These are phyloP conservation scores for Paragyromitra xinjiangensis DNA, from an alignment of 495 filamentous ascomycete species.

Conservation along the genomic window DNA sequence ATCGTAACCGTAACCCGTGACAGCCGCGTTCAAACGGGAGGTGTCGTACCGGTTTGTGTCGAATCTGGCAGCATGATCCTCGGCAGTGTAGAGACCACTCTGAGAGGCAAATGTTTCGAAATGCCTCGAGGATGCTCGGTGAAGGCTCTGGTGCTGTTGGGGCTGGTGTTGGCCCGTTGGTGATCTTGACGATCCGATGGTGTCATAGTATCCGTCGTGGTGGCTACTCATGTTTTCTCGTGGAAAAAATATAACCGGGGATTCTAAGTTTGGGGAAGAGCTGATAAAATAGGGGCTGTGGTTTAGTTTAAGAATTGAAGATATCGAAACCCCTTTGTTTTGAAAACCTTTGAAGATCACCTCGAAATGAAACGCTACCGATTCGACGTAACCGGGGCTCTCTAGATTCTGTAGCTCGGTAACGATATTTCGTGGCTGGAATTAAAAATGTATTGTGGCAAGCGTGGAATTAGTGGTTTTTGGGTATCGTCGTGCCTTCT, in stretches of 20 bases:
- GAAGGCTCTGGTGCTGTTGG: slow-evolving; percentile 68
- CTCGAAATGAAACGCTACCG: slow-evolving; percentile 35
- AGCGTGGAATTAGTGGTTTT: slow-evolving; percentile 37
- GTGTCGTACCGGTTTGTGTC: slow-evolving; percentile 68
- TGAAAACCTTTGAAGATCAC: slow-evolving; percentile 33
- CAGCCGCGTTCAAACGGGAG: slow-evolving; percentile 65
- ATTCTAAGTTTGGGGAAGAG: slow-evolving; percentile 21
- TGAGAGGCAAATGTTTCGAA: slow-evolving; percentile 72
- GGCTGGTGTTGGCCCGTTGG: slow-evolving; percentile 64
- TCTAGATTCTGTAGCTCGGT: slow-evolving; percentile 21
- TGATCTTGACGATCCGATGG: slow-evolving; percentile 60
- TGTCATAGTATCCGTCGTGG: slow-evolving; percentile 60
- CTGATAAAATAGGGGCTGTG: slow-evolving; percentile 20
- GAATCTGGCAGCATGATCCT: slow-evolving; percentile 70
- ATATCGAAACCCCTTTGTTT: slow-evolving; percentile 41
- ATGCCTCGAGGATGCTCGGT: slow-evolving; percentile 72
- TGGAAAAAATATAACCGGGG: slow-evolving; percentile 23
- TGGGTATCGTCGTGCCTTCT: slow-evolving; percentile 38
- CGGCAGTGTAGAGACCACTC: slow-evolving; percentile 67
- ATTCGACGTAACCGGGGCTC: slow-evolving; percentile 22
- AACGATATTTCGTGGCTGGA: slow-evolving; percentile 19
- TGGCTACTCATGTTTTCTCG: slow-evolving; percentile 49
- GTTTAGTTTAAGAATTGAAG: slow-evolving; percentile 42
- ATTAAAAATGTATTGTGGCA: slow-evolving; percentile 37
- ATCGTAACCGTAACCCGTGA: slow-evolving; percentile 67